Percentiles rank a stretch among this genome's conserved stretches.
These are phyloP conservation scores for Pseudopithomyces maydicus DNA, from an alignment of 2,329 filamentous ascomycete genomes.

Conservation along the genomic window DNA sequence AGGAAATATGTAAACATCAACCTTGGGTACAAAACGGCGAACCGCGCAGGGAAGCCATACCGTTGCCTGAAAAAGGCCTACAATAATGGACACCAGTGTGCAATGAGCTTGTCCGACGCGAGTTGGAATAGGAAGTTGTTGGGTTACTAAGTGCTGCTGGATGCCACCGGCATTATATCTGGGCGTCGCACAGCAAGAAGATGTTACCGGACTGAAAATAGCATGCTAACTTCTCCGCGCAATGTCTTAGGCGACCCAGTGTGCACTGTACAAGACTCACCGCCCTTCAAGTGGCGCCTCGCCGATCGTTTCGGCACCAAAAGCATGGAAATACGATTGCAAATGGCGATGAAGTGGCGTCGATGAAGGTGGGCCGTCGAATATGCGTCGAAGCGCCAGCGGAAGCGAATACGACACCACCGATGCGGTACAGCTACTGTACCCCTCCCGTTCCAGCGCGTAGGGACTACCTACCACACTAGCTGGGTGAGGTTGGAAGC, in stretches of 20 bases:
- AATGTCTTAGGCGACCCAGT: no score
- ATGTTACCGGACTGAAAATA: not conserved
- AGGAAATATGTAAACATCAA: not conserved
- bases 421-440: not conserved
- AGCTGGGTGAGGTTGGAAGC: no score
- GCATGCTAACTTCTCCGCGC: not conserved
- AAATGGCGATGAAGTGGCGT: constrained; percentile 20
- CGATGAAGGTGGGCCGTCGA: not conserved
- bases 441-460: no score
- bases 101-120: not conserved
- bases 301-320: constrained; percentile 63
- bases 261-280: not conserved
- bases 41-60: not conserved
- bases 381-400: not conserved
- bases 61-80: not conserved
- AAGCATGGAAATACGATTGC: constrained; percentile 74
- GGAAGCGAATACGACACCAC: not conserved
- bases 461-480: no score
- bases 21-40: not conserved
- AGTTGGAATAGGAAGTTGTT: no score
- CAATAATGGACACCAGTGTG: not conserved
- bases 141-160: no score
- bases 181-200: no score
- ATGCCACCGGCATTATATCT: no score
- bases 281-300: not conserved